Conservation (phyloP, 306 rosid species). For the Rosa persica region DNA sequence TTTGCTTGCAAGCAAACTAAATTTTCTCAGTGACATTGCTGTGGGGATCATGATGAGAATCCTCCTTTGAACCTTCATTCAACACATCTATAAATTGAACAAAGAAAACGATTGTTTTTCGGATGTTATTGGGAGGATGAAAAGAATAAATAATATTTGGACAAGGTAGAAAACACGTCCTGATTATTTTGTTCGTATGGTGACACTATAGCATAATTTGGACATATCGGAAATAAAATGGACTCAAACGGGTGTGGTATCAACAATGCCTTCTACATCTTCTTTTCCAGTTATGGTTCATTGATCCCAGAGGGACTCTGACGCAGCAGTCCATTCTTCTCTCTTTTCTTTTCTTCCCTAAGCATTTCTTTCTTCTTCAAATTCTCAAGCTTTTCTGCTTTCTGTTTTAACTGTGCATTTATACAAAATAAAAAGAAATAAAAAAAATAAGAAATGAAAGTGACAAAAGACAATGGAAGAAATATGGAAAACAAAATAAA, state of each 20-base stretch:
- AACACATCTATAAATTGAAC: neutral
- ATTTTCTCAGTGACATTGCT: neutral
- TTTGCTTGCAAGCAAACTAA: neutral
- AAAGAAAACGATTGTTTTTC: neutral
- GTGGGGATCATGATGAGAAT: neutral
- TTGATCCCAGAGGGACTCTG: slow-evolving; percentile 65
- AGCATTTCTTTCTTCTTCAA: slow-evolving; percentile 62
- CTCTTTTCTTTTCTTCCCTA: slow-evolving; percentile 56
- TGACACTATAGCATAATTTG: neutral
- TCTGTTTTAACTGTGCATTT: slow-evolving; percentile 66
- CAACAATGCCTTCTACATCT: slow-evolving; percentile 27
- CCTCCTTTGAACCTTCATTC: neutral
- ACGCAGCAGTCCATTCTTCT: slow-evolving; percentile 48
- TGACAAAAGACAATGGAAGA: neutral
- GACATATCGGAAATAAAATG: slow-evolving; percentile 8
- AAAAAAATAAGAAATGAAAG: neutral
- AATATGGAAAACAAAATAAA: neutral
- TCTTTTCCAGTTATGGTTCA: slow-evolving; percentile 43
- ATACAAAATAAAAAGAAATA: neutral
- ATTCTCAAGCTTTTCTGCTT: slow-evolving; percentile 62
- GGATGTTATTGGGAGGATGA: neutral
- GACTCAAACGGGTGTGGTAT: slow-evolving; percentile 33
- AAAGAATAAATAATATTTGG: neutral
- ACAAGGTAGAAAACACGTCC: neutral
- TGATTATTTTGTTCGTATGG: neutral